These are phyloP conservation scores for Lactarius pseudohatsudake DNA, from an alignment of 768 basidiomycete species.

Conservation along the genomic window DNA sequence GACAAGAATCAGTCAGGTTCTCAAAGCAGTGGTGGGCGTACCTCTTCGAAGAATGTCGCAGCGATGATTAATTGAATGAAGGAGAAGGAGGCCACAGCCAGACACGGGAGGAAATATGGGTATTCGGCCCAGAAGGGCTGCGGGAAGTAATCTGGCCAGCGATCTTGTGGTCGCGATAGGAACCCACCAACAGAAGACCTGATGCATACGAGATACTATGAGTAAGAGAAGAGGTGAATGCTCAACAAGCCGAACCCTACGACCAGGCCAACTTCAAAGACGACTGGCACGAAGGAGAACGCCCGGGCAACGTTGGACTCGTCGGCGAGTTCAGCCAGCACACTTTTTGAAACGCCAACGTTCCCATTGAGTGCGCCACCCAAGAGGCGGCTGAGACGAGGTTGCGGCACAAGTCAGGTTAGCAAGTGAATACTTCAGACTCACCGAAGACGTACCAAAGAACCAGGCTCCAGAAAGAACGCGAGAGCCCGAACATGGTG, in stretches of 20 bases:
- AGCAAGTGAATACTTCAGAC: neutral
- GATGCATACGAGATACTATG: neutral
- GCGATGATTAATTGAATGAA: neutral
- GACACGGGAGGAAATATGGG: slow-evolving; percentile 33
- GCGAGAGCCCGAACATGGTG: slow-evolving; percentile 38
- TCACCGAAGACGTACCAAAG: slow-evolving; percentile 21
- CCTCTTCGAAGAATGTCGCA: slow-evolving; percentile 3
- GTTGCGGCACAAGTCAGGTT: neutral
- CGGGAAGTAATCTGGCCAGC: slow-evolving; percentile 26
- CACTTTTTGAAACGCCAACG: slow-evolving; percentile 64
- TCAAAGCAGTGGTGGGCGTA: neutral
- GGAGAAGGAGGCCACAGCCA: neutral
- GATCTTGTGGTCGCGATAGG: slow-evolving; percentile 30
- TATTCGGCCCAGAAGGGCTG: slow-evolving; percentile 29
- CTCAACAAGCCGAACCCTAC: neutral
- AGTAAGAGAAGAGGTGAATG: neutral
- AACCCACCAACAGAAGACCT: slow-evolving; percentile 27
- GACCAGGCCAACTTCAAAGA: neutral
- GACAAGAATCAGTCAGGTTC: neutral
- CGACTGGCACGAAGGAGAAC: slow-evolving; percentile 37
- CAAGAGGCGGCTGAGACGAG: neutral
- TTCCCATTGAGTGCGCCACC: slow-evolving; percentile 5
- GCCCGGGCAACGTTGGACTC: slow-evolving; percentile 51
- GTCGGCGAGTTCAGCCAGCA: slow-evolving; percentile 65
- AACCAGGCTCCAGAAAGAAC: slow-evolving; percentile 36